Evolutionary conservation across 148 eudicot genomes (phyloP).

Genomic region (Gaultheria prostrata): DNA sequence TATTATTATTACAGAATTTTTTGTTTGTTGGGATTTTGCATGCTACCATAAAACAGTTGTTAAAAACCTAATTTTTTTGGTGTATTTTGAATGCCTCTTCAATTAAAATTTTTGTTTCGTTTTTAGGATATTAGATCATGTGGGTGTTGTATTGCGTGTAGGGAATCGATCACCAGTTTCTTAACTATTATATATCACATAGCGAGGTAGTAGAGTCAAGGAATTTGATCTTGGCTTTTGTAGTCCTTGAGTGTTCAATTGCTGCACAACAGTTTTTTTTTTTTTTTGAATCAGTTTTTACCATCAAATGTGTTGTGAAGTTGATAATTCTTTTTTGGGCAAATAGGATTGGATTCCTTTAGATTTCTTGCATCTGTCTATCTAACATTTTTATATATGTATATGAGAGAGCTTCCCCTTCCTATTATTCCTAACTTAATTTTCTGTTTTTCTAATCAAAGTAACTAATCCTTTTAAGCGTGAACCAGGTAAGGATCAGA

Average conservation of each 20-base stretch:
- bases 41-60: not conserved
- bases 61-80: not conserved
- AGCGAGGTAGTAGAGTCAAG: not conserved
- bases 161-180: not conserved
- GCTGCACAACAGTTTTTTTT: not conserved
- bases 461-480: not conserved
- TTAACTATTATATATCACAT: not conserved
- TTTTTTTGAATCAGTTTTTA: not conserved
- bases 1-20: not conserved
- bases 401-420: not conserved
- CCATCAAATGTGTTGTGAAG: not conserved
- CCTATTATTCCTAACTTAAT: not conserved
- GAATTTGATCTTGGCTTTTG: not conserved
- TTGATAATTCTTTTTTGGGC: not conserved
- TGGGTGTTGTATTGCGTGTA: not conserved
- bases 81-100: not conserved
- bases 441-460: not conserved
- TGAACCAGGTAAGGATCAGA: not conserved
- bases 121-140: not conserved
- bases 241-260: conserved; percentile 1
- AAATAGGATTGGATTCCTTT: not conserved
- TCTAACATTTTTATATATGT: not conserved
- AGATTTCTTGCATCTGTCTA: not conserved
- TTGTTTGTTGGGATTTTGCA: not conserved
- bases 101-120: not conserved